Evolutionary conservation across 2,329 filamentous ascomycete species (phyloP).

Genomic region (Penicillium corylophilum): DNA sequence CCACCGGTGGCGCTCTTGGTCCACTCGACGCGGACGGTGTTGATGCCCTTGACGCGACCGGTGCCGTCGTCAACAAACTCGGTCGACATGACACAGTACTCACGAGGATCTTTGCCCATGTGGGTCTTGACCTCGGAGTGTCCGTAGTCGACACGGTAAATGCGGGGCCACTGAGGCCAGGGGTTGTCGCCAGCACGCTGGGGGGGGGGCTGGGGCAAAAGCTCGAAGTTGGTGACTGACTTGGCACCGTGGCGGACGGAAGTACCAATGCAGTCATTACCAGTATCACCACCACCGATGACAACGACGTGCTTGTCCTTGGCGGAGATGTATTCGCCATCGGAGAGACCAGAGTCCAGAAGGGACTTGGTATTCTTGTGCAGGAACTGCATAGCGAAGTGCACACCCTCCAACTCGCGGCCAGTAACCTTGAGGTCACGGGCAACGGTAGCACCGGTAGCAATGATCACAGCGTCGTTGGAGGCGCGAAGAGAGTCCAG

Average conservation of each 20-base stretch:
- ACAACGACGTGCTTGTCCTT: constrained; percentile 96
- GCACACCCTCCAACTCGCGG: constrained; percentile 83
- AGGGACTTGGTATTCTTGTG: constrained; percentile 98
- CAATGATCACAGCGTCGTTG: constrained; percentile 83
- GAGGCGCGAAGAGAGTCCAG: constrained; percentile 70
- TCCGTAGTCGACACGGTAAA: constrained; percentile 98
- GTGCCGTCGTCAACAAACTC: constrained; percentile 88
- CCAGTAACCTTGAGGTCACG: constrained; percentile 89
- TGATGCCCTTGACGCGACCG: constrained; percentile 91
- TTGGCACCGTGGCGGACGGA: constrained; percentile 94
- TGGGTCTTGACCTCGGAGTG: constrained; percentile 95
- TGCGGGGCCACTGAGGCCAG: constrained; percentile 97
- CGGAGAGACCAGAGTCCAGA: constrained; percentile 82
- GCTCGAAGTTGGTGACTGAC: constrained; percentile 93
- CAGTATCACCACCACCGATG: constrained; percentile 95
- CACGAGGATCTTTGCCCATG: constrained; percentile 91
- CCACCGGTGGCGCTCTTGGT: constrained; percentile 83
- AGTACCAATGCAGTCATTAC: constrained; percentile 97
- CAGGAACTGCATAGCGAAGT: constrained; percentile 96
- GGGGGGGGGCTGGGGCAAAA: constrained; percentile 86
- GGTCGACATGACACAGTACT: constrained; percentile 98
- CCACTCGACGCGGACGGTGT: constrained; percentile 94
- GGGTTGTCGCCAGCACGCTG: constrained; percentile 93
- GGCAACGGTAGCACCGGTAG: constrained; percentile 88
- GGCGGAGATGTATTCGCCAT: constrained; percentile 85